A percentile compares a stretch with the other conserved stretches of the same genome.
Conservation (phyloP, 1,284 basidiomycete genomes). For the Ustilago hordei region DNA sequence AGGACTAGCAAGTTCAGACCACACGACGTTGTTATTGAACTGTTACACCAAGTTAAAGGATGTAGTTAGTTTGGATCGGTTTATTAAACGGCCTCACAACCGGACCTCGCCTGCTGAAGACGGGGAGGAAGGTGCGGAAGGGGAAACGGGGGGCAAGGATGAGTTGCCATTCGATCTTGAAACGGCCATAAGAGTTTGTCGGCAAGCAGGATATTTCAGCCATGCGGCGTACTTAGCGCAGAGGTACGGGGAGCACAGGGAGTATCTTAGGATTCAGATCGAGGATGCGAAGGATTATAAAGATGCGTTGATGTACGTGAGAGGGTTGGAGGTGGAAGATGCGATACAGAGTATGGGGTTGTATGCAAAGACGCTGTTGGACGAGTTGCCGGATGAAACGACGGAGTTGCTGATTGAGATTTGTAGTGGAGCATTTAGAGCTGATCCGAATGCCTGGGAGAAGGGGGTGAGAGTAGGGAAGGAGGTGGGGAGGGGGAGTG, state of each 20-base stretch:
- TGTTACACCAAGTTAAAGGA: slow-evolving; percentile 98
- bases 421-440: slow-evolving; percentile 77
- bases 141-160: slow-evolving; percentile 70
- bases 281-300: slow-evolving; percentile 87
- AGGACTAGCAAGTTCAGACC: slow-evolving; percentile 92
- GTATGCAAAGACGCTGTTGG: slow-evolving; percentile 75
- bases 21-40: slow-evolving; percentile 81
- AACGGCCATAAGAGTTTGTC: slow-evolving; percentile 93
- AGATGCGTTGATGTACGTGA: slow-evolving; percentile 85
- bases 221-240: slow-evolving; percentile 94
- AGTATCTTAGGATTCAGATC: slow-evolving; percentile 92
- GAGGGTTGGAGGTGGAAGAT: slow-evolving; percentile 80
- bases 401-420: slow-evolving; percentile 91
- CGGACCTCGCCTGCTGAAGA: slow-evolving; percentile 7
- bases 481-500: slow-evolving; percentile 8
- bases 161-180: slow-evolving; percentile 95
- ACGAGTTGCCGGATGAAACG: slow-evolving; percentile 84
- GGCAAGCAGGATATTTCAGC: slow-evolving; percentile 94
- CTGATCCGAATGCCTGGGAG: slow-evolving; percentile 21
- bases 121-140: slow-evolving; percentile 60
- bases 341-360: slow-evolving; percentile 64
- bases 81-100: slow-evolving; percentile 77
- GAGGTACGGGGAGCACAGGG: slow-evolving; percentile 89
- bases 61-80: slow-evolving; percentile 85
- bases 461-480: slow-evolving; percentile 2